phyloP scores from a whole-genome alignment of 805 yeast species.

The Barnettozyma californica region DNA sequence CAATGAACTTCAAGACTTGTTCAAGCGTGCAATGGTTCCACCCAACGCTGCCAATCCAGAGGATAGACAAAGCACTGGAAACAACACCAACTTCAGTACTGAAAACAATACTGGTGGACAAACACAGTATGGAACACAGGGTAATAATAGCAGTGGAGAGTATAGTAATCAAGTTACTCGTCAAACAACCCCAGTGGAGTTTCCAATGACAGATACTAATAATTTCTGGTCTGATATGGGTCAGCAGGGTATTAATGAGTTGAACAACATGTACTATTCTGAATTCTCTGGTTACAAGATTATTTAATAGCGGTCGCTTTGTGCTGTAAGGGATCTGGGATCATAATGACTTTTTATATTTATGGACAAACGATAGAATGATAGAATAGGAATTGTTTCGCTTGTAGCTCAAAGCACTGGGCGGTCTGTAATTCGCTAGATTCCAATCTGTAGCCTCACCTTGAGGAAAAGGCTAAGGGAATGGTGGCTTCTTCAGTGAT shows the following conservation, averaged over 20 bases:
- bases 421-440: too few species aligned
- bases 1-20: slow-evolving; percentile 1
- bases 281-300: slow-evolving; percentile 26
- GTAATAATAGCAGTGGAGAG: background rate
- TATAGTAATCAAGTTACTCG: background rate
- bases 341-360: background rate
- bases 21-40: slow-evolving; percentile 8
- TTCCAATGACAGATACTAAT: slow-evolving; percentile 17
- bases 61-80: background rate
- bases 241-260: slow-evolving; percentile 23
- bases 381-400: too few species aligned
- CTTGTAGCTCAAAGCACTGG: too few species aligned
- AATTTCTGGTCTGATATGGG: slow-evolving; percentile 26
- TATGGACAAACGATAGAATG: too few species aligned
- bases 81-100: background rate
- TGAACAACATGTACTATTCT: slow-evolving; percentile 24
- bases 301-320: slow-evolving; percentile 3
- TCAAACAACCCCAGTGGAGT: slow-evolving; percentile 15
- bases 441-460: too few species aligned
- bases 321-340: background rate
- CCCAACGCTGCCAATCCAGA: slow-evolving; percentile 10
- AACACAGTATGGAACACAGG: background rate
- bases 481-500: too few species aligned
- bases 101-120: background rate
- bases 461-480: too few species aligned